Percentiles rank a stretch among this genome's conserved stretches.
Conservation (phyloP, 441 rosid species). For the Populus tomentosa region DNA sequence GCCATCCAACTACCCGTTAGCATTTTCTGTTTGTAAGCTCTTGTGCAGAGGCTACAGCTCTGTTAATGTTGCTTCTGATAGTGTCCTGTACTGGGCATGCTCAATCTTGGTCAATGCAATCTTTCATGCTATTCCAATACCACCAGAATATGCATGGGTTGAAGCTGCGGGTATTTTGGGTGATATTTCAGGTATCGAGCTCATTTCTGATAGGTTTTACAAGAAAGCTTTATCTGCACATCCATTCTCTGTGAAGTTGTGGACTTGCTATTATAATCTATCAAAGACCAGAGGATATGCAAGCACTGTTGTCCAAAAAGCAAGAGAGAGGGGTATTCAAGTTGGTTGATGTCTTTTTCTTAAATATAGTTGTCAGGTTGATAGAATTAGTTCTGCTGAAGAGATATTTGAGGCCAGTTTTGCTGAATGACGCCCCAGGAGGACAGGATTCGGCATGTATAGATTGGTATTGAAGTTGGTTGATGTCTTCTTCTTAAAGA, state of each 20-base stretch:
- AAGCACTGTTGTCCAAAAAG: constrained; percentile 42
- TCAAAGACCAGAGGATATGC: constrained; percentile 28
- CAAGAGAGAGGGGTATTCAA: constrained; percentile 56
- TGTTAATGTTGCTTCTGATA: constrained; percentile 22
- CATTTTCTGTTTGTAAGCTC: constrained; percentile 55
- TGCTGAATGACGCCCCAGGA: not conserved
- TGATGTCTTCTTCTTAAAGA: constrained; percentile 7
- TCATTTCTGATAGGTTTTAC: constrained; percentile 50
- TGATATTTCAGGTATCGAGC: constrained; percentile 30
- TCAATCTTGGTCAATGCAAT: constrained; percentile 49
- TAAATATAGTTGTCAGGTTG: not conserved
- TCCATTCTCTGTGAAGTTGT: constrained; percentile 68
- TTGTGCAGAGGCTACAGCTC: constrained; percentile 28
- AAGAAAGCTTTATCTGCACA: constrained; percentile 55
- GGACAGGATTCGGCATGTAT: not conserved
- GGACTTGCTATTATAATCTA: constrained; percentile 46
- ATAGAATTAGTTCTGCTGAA: constrained; percentile 14
- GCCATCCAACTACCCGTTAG: constrained; percentile 66
- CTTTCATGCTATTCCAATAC: constrained; percentile 68
- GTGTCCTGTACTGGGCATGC: constrained; percentile 74
- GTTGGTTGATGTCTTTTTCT: constrained; percentile 25
- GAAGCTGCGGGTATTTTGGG: constrained; percentile 62
- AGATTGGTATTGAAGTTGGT: constrained; percentile 42
- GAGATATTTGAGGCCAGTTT: constrained; percentile 9
- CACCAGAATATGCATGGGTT: constrained; percentile 77